Evolutionary conservation across 2,329 filamentous ascomycete species (phyloP).

Genomic region (Monosporascus sp.): DNA sequence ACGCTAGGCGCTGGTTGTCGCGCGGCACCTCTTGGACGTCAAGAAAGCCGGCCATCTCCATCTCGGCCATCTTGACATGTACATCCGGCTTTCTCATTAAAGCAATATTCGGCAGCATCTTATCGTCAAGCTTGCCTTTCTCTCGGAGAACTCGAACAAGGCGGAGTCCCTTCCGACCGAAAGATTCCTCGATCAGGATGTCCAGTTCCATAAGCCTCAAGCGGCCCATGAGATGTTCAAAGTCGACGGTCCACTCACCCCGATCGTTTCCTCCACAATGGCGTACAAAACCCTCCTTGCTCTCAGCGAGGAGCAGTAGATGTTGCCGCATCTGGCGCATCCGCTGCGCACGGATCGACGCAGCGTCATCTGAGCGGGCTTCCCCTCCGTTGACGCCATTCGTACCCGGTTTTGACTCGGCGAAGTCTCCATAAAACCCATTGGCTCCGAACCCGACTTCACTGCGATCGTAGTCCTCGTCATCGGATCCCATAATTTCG

Average conservation of each 20-base stretch:
- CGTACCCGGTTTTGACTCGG: conserved; percentile 5
- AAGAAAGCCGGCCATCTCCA: conserved; percentile 81
- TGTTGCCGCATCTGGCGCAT: conserved; percentile 64
- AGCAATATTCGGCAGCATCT: conserved; percentile 72
- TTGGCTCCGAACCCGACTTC: conserved; percentile 21
- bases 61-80: conserved; percentile 74
- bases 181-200: conserved; percentile 70
- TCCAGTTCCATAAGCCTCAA: conserved; percentile 77
- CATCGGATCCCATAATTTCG: conserved; percentile 25
- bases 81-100: conserved; percentile 83
- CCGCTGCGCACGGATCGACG: conserved; percentile 37
- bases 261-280: conserved; percentile 58
- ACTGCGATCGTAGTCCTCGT: conserved; percentile 32
- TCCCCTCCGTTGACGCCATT: conserved; percentile 23
- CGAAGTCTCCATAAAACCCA: conserved; percentile 14
- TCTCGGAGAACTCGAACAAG: conserved; percentile 80
- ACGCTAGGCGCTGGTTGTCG: conserved; percentile 75
- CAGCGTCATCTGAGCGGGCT: conserved; percentile 42
- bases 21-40: conserved; percentile 93
- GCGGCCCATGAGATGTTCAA: conserved; percentile 62
- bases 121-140: conserved; percentile 93
- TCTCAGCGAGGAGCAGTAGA: conserved; percentile 65
- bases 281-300: conserved; percentile 62
- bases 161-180: conserved; percentile 71
- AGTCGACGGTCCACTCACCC: conserved; percentile 80